Evolutionary conservation across 139 green algal genomes (phyloP), one percentile per base, ranked within the genome.

Genomic region (Asterochloris erici): DNA sequence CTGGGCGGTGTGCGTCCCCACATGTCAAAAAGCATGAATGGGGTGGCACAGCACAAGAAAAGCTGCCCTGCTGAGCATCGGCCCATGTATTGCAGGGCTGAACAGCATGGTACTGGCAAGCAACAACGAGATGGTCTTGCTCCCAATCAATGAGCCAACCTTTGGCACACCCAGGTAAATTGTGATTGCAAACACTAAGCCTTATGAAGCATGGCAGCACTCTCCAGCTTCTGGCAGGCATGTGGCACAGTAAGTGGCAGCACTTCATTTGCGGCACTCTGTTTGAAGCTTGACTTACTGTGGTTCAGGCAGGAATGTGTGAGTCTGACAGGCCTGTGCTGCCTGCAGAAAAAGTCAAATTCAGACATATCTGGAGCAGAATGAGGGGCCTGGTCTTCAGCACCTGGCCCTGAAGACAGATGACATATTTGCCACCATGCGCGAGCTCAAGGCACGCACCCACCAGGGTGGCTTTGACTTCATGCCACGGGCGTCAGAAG

Each of bases 311-410:
- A 71, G 66, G 66, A 71, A 9, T 6, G 66, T 9, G n/a, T 71
- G 19, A 71, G 66, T 71, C 23, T 77, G 71, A 77, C 23, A 60
- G 23, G 71, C 71, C 71, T 77, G 71, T 9, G 24, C 15, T 81
- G 60, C 26, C 16, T 81, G 78, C 83, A 86, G 95, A 63, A 96
- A 96, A 87, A 93, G 88, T 77, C 92, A 96, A 79, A 95, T 96
- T 76, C 95, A 99, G 89, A 99, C 96, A 0, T 99, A 94, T 81
- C 85, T 99, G 62, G 97, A 99, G 90, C 96, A 99, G 85, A 99
- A 99, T 83, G 92, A 97, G 81, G 97, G 97, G 0, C 82, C 96
- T 12, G 97, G 97, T 14, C 79, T 99, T 86, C 97, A 99, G 91
- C 97, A 99, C 90, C 83, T 99, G 73, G 97, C 97, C 29, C 91